Percentiles rank a stretch among this genome's conserved stretches.
Conservation (phyloP, 2,329 filamentous ascomycete genomes). For the Zarea fungicola region DNA sequence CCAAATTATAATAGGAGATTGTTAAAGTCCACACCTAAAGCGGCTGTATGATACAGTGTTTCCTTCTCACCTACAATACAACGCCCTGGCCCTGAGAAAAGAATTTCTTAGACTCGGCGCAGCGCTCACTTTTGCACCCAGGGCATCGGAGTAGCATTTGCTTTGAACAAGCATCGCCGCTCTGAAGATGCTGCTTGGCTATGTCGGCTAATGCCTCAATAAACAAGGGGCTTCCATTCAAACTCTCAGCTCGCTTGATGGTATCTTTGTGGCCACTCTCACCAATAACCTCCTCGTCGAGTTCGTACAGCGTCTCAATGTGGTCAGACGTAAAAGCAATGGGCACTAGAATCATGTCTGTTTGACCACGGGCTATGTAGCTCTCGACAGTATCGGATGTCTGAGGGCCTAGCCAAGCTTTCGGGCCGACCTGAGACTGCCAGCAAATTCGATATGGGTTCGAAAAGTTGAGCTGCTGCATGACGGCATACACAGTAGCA, state of each 20-base stretch:
- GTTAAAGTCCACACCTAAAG: not conserved
- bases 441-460: slow-evolving; percentile 93
- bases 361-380: slow-evolving; percentile 87
- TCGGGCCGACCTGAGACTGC: slow-evolving; percentile 97
- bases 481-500: slow-evolving; percentile 94
- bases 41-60: not conserved
- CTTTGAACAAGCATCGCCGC: slow-evolving; percentile 61
- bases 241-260: slow-evolving; percentile 83
- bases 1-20: not conserved
- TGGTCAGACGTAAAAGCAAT: slow-evolving; percentile 99
- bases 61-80: not conserved
- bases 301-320: slow-evolving; percentile 92
- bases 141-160: slow-evolving; percentile 93
- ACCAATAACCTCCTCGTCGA: slow-evolving; percentile 92
- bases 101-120: slow-evolving; percentile 69
- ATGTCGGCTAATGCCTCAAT: slow-evolving; percentile 86
- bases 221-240: slow-evolving; percentile 88
- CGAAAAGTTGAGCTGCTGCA: slow-evolving; percentile 79
- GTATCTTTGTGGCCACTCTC: slow-evolving; percentile 73
- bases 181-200: slow-evolving; percentile 71
- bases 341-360: slow-evolving; percentile 83
- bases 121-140: slow-evolving; percentile 85
- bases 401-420: slow-evolving; percentile 92
- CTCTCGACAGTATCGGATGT: slow-evolving; percentile 82
- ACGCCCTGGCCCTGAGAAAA: slow-evolving; percentile 36